Conservation (phyloP, 2,329 filamentous ascomycete genomes). For the Tolypocladium ovalisporum region DNA sequence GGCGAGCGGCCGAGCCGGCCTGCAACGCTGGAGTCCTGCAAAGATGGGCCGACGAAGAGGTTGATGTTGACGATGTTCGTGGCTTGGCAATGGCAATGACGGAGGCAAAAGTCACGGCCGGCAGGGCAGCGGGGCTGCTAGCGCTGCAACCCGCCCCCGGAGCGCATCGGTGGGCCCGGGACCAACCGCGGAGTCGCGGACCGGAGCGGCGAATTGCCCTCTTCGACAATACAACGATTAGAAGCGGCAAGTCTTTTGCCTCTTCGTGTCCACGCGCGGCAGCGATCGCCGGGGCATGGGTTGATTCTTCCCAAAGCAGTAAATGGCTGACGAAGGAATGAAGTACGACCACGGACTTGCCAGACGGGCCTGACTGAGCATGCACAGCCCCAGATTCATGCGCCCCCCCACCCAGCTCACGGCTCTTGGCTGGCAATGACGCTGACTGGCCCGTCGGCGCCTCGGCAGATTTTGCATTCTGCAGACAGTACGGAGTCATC, state of each 20-base stretch:
- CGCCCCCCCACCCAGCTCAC: too few species aligned
- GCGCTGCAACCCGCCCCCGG: background rate
- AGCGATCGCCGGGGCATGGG: background rate
- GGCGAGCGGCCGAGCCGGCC: background rate
- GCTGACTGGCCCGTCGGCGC: background rate
- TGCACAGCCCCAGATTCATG: background rate
- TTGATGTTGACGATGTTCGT: background rate
- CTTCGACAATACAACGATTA: background rate
- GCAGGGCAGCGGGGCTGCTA: background rate
- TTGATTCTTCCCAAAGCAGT: background rate
- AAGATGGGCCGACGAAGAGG: background rate
- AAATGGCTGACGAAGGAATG: too few species aligned
- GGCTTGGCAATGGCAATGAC: background rate
- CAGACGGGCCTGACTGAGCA: background rate
- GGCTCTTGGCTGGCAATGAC: background rate
- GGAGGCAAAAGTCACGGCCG: background rate
- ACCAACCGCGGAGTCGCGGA: background rate
- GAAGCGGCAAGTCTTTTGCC: background rate
- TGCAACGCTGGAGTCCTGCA: background rate
- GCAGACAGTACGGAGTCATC: too few species aligned
- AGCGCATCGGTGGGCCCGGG: background rate
- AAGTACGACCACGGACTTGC: background rate
- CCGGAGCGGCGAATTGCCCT: background rate
- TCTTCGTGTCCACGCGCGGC: background rate
- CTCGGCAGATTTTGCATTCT: background rate